Conservation (phyloP, 345 rosid species). For the Syzygium jambos region DNA sequence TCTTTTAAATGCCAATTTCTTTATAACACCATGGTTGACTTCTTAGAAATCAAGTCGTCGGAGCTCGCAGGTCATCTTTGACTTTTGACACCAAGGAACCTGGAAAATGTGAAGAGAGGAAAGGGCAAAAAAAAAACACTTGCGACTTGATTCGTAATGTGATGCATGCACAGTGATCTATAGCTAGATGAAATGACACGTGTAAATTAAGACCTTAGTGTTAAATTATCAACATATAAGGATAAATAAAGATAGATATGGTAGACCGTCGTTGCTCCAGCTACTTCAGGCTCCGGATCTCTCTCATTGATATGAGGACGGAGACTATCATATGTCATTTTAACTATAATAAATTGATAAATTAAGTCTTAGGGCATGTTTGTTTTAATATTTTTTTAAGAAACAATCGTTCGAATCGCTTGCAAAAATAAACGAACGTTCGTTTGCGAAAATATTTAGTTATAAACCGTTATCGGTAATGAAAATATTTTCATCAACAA, state of each 20-base stretch:
- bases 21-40: neutral
- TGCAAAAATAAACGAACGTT: too few species aligned
- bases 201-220: neutral
- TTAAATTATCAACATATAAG: neutral
- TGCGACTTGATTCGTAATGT: neutral
- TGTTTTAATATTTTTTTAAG: too few species aligned
- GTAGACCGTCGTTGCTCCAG: neutral
- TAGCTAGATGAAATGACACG: neutral
- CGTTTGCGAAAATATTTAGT: too few species aligned
- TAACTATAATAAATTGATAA: neutral
- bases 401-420: too few species aligned
- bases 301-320: neutral
- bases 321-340: neutral
- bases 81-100: neutral
- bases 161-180: neutral
- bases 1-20: neutral
- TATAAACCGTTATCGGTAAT: too few species aligned
- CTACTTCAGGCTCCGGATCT: neutral
- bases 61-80: neutral
- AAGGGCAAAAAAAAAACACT: neutral
- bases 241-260: neutral
- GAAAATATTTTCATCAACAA: too few species aligned
- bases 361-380: neutral
- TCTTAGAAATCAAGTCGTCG: neutral
- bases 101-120: neutral